Conservation (phyloP, 306 rosid species). For the Clitoria ternatea region DNA sequence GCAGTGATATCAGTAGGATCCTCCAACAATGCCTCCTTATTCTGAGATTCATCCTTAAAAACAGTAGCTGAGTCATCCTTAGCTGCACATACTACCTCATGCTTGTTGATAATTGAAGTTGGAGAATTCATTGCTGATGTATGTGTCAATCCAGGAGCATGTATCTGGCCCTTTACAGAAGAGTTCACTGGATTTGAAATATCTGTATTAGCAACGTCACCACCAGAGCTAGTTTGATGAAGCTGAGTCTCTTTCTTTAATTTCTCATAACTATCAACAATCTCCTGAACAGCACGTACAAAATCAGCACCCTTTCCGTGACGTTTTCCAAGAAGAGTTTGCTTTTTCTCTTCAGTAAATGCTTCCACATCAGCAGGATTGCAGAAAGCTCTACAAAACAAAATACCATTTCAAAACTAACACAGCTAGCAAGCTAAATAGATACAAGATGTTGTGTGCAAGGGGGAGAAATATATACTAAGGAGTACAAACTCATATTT, state of each 20-base stretch:
- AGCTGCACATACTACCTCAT: constrained; percentile 38
- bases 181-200: constrained; percentile 42
- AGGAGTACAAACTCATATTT: constrained; percentile 6
- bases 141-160: constrained; percentile 34
- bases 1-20: constrained; percentile 40
- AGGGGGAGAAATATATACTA: background rate
- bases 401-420: constrained; percentile 25
- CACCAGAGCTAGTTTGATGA: constrained; percentile 40
- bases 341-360: constrained; percentile 95
- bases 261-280: constrained; percentile 70
- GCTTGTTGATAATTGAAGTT: constrained; percentile 33
- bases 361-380: constrained; percentile 95
- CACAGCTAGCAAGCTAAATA: constrained; percentile 13
- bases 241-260: constrained; percentile 53
- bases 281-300: constrained; percentile 89
- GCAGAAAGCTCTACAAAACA: constrained; percentile 79
- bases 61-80: constrained; percentile 47
- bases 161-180: constrained; percentile 39
- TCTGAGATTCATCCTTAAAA: constrained; percentile 35
- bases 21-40: constrained; percentile 38
- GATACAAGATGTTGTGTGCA: background rate
- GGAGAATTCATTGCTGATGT: constrained; percentile 42
- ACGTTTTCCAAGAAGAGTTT: constrained; percentile 75
- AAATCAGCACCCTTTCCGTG: constrained; percentile 94
- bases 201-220: constrained; percentile 40